phyloP scores from a whole-genome alignment of 371 early-diverging fungal genomes.

The Gilbertella persicaria region DNA sequence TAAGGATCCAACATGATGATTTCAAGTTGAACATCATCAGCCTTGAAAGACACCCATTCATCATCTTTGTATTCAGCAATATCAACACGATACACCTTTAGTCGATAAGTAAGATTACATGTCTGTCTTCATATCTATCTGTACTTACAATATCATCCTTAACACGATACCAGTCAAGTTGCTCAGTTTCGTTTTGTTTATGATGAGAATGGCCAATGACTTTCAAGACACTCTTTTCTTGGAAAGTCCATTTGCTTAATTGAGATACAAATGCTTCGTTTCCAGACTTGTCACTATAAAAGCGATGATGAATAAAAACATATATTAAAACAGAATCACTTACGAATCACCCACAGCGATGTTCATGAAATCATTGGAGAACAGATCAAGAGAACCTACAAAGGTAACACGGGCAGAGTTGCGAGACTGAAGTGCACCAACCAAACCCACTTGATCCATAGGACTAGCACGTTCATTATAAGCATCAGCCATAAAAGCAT shows the following conservation, averaged over 20 bases:
- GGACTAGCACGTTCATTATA: slow-evolving; percentile 20
- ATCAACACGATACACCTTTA: slow-evolving; percentile 75
- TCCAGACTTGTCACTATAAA: slow-evolving; percentile 50
- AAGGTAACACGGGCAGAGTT: slow-evolving; percentile 89
- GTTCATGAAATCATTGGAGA: slow-evolving; percentile 58
- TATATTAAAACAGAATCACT: slow-evolving; percentile 11
- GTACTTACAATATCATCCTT: slow-evolving; percentile 85
- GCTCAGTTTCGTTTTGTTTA: slow-evolving; percentile 63
- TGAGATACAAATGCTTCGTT: slow-evolving; percentile 77
- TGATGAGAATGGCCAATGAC: slow-evolving; percentile 67
- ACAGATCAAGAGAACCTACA: slow-evolving; percentile 79
- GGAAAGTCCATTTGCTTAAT: slow-evolving; percentile 88
- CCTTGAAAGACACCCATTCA: slow-evolving; percentile 82
- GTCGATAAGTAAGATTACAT: neutral
- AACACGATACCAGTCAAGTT: slow-evolving; percentile 81
- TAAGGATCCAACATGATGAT: slow-evolving; percentile 97
- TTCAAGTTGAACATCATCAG: slow-evolving; percentile 84
- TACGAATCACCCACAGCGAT: slow-evolving; percentile 10
- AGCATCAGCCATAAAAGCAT: slow-evolving; percentile 60
- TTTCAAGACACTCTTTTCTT: slow-evolving; percentile 88
- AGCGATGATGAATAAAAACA: neutral
- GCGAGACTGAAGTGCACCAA: slow-evolving; percentile 83
- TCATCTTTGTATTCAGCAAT: slow-evolving; percentile 76
- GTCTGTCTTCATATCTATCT: neutral
- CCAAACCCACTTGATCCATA: slow-evolving; percentile 58